Evolutionary conservation across 768 basidiomycete genomes (phyloP).

Genomic region (Serendipita sp.): DNA sequence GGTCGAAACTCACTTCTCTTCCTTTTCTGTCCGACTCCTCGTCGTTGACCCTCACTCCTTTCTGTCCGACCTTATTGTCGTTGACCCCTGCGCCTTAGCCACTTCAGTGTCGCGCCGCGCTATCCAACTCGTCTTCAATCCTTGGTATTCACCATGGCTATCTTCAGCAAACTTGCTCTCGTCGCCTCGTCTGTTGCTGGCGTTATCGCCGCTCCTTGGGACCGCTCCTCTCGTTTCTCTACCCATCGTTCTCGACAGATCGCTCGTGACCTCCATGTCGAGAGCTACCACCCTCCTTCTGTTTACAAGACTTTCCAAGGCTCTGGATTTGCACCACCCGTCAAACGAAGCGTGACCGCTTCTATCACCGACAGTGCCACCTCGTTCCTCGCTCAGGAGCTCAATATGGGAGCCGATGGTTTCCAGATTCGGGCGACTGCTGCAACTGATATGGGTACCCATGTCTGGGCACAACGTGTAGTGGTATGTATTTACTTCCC

Average conservation of each 20-base stretch:
- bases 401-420: constrained; percentile 6
- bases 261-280: neutral
- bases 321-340: neutral
- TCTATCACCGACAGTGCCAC: constrained; percentile 6
- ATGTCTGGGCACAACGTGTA: constrained; percentile 10
- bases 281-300: constrained; percentile 2
- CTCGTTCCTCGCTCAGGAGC: constrained; percentile 5
- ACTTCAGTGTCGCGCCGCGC: neutral
- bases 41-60: constrained; percentile 1
- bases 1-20: neutral
- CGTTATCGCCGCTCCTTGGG: neutral
- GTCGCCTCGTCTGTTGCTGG: neutral
- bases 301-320: neutral
- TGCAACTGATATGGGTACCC: neutral
- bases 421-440: constrained; percentile 5
- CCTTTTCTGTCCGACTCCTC: neutral
- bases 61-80: neutral
- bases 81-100: neutral
- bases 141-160: neutral
- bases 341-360: neutral
- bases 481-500: constrained; percentile 4
- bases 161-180: constrained; percentile 10
- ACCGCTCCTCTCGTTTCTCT: neutral
- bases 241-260: neutral
- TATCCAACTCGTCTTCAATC: neutral